phyloP scores from a whole-genome alignment of 2,329 filamentous ascomycete species.

The Colletotrichum falcatum region DNA sequence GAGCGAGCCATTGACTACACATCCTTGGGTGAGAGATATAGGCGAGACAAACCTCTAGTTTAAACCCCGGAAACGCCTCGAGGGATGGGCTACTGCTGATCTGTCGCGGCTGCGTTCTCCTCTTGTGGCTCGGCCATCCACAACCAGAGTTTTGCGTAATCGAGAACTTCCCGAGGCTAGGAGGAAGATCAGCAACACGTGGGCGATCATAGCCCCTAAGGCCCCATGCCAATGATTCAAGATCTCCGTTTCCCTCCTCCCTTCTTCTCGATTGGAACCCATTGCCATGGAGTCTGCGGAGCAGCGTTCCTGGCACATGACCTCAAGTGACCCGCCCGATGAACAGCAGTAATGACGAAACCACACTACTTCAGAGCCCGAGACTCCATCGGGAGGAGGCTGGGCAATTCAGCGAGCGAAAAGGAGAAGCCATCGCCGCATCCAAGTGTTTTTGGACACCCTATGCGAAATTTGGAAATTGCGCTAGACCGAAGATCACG shows the following conservation, averaged over 20 bases:
- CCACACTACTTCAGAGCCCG: background rate
- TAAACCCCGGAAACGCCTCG: background rate
- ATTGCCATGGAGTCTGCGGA: background rate
- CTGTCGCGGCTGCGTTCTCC: background rate
- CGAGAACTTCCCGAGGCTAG: background rate
- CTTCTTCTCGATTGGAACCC: background rate
- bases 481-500: background rate
- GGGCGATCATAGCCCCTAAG: slow-evolving; percentile 12
- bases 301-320: background rate
- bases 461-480: background rate
- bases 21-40: background rate
- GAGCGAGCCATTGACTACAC: background rate
- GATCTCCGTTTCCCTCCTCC: background rate
- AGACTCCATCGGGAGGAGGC: background rate
- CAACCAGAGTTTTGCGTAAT: background rate
- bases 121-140: background rate
- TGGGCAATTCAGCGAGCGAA: slow-evolving; percentile 5
- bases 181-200: slow-evolving; percentile 9
- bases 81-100: background rate
- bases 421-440: background rate
- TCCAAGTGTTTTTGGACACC: background rate
- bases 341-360: background rate
- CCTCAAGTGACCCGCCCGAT: background rate
- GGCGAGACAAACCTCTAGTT: background rate
- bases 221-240: background rate